Base-by-base conservation (phyloP, 1,284 basidiomycete genomes). In the Ganoderma multipileum region DNA sequence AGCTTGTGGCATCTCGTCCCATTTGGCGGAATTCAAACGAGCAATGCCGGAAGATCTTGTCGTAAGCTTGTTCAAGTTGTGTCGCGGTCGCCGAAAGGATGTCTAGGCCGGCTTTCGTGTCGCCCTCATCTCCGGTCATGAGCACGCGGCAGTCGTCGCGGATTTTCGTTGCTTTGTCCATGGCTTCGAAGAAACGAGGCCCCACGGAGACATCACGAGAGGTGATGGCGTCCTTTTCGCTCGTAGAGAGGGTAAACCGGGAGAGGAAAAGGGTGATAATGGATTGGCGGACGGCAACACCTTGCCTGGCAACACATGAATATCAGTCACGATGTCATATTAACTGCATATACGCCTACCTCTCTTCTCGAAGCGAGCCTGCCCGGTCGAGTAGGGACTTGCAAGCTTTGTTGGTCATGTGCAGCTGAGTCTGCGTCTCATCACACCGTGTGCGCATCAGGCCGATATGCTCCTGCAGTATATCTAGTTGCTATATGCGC, bases 21-120 rank as follows among this genome's bases (percentile, higher is more conserved):
- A 94, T 91, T 75, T 92, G 87, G 14, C 95, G 87, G 78, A 98
- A 96, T 79, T 97, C 94, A 77, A 93, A 92, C 3, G 91, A 88
- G 79, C 91, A 89, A 90, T 94, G 98, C 61, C 95, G 90, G 68
- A 93, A 87, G 26, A 98, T 87, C 82, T 98, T 98, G 68, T 94
- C 90, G 79, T 95, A 97, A 1, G 91, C 96, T 69, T 92, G 90
- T 76, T 99, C 96, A 60, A 99, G 89, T 71, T 95, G 88, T 12
- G 89, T 84, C 0, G 92, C 90, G 0, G 95, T 97, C 12, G 89
- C 83, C 0, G 91, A 83, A 89, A 99, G 95, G 68, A 99, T 96
- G 76, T 98, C 96, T 63, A 94, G 81, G 2, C 95, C 96, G 36
- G 75, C 47, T 66, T 66, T 60, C 55, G 61, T 69, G 36, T 67